Evolutionary conservation across 2,329 filamentous ascomycete genomes (phyloP).

Genomic region (Teratosphaeria viscida): DNA sequence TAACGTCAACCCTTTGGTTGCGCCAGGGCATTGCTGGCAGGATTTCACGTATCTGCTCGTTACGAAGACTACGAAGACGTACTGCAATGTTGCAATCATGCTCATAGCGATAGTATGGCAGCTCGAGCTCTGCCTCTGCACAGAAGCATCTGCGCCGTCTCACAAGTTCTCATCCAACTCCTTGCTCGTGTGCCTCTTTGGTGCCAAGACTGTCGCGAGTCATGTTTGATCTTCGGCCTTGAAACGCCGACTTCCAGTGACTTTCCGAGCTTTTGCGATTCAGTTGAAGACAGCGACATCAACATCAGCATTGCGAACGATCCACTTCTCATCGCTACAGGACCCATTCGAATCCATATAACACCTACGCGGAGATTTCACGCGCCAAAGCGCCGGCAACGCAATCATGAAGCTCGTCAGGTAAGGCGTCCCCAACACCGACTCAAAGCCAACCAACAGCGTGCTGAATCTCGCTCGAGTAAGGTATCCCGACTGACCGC

Average conservation of each 20-base stretch:
- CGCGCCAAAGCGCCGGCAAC: slow-evolving; percentile 5
- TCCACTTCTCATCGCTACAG: not conserved
- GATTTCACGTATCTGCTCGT: not conserved
- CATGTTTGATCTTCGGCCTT: not conserved
- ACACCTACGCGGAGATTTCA: not conserved
- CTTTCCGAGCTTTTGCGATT: not conserved
- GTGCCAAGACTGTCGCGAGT: slow-evolving; percentile 18
- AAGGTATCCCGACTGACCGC: slow-evolving; percentile 29
- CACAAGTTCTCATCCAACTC: not conserved
- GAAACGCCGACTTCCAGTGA: slow-evolving; percentile 16
- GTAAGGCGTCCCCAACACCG: slow-evolving; percentile 44
- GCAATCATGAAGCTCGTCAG: slow-evolving; percentile 90
- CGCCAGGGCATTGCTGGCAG: not conserved
- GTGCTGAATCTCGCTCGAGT: slow-evolving; percentile 33
- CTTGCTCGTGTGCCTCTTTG: not conserved
- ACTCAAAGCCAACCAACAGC: slow-evolving; percentile 19
- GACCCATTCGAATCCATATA: not conserved
- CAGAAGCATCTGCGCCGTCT: not conserved
- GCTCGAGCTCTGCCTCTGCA: not conserved
- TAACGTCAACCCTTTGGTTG: slow-evolving; percentile 28
- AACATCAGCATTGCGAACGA: not conserved
- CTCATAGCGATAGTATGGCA: not conserved
- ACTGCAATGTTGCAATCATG: not conserved
- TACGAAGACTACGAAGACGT: not conserved
- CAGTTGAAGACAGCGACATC: not conserved